Conservation (phyloP, 2,329 filamentous ascomycete genomes). For the Macrophomina pseudophaseolina region DNA sequence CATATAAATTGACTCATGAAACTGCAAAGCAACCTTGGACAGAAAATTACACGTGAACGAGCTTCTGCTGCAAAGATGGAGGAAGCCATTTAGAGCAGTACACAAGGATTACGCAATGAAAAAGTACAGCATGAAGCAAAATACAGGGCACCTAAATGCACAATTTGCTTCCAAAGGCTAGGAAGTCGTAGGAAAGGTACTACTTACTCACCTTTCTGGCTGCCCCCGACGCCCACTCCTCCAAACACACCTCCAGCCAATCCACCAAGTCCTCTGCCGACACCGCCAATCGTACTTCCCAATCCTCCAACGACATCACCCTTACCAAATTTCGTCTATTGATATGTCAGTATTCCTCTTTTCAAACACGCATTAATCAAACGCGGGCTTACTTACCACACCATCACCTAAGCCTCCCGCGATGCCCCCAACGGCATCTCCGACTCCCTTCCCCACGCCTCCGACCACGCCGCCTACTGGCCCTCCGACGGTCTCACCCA, state of each 20-base stretch:
- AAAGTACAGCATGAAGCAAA: neutral
- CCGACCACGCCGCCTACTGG: conserved; percentile 38
- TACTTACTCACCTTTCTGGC: conserved; percentile 29
- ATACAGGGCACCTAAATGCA: too few relatives aligned
- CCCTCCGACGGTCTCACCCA: conserved; percentile 42
- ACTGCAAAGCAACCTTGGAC: too few relatives aligned
- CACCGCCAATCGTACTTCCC: conserved; percentile 49
- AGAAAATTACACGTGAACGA: too few relatives aligned
- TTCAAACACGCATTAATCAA: neutral
- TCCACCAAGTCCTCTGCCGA: conserved; percentile 44
- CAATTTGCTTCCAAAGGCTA: neutral
- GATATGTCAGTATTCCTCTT: neutral
- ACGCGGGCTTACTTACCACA: conserved; percentile 31
- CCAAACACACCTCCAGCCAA: conserved; percentile 39
- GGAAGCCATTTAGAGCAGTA: too few relatives aligned
- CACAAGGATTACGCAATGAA: neutral
- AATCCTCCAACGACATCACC: conserved; percentile 52
- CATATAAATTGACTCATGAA: too few relatives aligned
- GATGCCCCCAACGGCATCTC: conserved; percentile 47
- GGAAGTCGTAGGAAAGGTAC: too few relatives aligned
- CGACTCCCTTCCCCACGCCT: conserved; percentile 44
- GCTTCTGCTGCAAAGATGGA: too few relatives aligned
- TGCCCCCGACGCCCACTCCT: conserved; percentile 30
- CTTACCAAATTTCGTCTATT: conserved; percentile 47
- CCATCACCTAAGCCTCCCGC: conserved; percentile 52